Conservation (phyloP, 306 rosid species). For the Morella rubra region DNA sequence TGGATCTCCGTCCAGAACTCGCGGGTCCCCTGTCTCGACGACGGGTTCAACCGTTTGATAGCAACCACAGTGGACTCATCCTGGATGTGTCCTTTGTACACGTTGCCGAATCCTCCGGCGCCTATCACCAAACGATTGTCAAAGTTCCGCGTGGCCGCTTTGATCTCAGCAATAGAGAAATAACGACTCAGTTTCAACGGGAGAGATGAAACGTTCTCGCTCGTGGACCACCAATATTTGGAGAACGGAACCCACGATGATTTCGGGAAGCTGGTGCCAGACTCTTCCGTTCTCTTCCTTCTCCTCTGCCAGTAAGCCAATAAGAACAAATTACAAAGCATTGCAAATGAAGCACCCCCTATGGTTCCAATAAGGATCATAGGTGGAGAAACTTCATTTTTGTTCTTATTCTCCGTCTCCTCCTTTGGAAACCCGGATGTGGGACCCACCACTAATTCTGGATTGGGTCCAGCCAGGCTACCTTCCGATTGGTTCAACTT, state of each 20-base stretch:
- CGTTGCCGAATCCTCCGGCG: constrained; percentile 38
- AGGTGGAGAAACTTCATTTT: constrained; percentile 11
- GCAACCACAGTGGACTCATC: constrained; percentile 30
- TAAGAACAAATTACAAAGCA: too few relatives aligned
- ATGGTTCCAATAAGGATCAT: constrained; percentile 1
- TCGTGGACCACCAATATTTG: too few relatives aligned
- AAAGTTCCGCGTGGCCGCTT: constrained; percentile 33
- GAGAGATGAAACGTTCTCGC: neutral
- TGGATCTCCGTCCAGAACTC: constrained; percentile 41
- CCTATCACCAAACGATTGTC: constrained; percentile 28
- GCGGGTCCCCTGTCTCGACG: constrained; percentile 40
- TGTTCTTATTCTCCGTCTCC: neutral
- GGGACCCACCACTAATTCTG: constrained; percentile 2
- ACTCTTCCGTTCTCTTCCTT: too few relatives aligned
- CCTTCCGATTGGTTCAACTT: constrained; percentile 25
- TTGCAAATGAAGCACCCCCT: too few relatives aligned
- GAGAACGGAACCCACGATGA: constrained; percentile 10
- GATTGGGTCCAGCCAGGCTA: constrained; percentile 29
- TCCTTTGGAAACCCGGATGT: neutral
- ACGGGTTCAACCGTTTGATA: constrained; percentile 30
- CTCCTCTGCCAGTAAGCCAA: too few relatives aligned
- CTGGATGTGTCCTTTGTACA: constrained; percentile 36
- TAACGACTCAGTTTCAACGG: neutral
- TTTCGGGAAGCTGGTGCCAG: too few relatives aligned
- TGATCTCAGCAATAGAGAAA: constrained; percentile 31